A percentile compares a stretch with the other conserved stretches of the same genome.
Evolutionary conservation across 305 asterid species (phyloP).

Genomic region (Fraxinus dipetala): DNA sequence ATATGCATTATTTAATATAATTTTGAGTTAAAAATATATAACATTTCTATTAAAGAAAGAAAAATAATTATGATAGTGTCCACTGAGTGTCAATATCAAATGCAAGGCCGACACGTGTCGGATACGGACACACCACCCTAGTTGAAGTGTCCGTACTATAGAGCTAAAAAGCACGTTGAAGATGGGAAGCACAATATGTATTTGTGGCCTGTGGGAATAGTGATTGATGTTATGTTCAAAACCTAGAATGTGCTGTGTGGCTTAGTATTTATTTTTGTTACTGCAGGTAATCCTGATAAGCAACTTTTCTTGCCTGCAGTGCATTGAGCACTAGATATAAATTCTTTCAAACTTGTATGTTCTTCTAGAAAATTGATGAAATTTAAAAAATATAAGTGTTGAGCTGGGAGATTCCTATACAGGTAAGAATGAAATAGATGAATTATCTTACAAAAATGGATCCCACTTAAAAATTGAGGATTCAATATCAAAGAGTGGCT

Average conservation of each 20-base stretch:
- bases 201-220: background rate
- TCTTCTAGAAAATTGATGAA: background rate
- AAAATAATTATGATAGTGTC: background rate
- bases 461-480: background rate
- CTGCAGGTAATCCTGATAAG: background rate
- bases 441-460: background rate
- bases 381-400: background rate
- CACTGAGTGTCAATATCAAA: background rate
- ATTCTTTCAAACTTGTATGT: background rate
- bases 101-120: background rate
- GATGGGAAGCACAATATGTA: background rate
- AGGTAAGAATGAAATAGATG: background rate
- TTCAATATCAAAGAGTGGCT: background rate
- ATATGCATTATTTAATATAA: no score
- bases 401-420: background rate
- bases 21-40: no score
- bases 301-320: background rate
- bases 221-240: background rate
- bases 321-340: background rate
- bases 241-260: constrained; percentile 4
- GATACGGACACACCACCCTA: background rate
- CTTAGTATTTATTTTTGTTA: background rate
- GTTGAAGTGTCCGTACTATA: background rate
- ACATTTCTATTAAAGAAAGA: background rate
- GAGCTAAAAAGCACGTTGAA: background rate